Conservation (phyloP, 805 yeast species). For the Saturnispora bothae region DNA sequence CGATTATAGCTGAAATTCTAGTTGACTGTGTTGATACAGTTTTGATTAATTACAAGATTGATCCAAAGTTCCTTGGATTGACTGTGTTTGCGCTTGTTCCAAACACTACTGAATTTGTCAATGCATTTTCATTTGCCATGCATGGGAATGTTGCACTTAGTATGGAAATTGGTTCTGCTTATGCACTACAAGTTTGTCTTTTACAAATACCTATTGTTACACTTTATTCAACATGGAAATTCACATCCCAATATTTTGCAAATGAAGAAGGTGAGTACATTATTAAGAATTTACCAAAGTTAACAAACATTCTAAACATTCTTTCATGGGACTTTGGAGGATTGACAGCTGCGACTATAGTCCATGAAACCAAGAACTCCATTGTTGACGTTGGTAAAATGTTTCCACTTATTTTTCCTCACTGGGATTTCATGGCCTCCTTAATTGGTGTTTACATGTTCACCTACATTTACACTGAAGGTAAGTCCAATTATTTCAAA, state of each 20-base stretch:
- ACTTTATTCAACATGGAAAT: constrained; percentile 51
- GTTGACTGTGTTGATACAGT: constrained; percentile 91
- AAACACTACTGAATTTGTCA: constrained; percentile 90
- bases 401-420: constrained; percentile 82
- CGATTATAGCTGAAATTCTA: constrained; percentile 86
- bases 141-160: constrained; percentile 93
- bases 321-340: background rate
- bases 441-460: constrained; percentile 79
- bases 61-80: constrained; percentile 85
- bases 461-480: constrained; percentile 92
- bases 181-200: constrained; percentile 89
- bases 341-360: background rate
- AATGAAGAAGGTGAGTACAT: background rate
- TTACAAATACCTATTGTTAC: constrained; percentile 90
- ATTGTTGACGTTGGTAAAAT: constrained; percentile 25
- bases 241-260: constrained; percentile 6
- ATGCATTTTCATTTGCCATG: constrained; percentile 93
- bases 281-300: constrained; percentile 8
- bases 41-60: constrained; percentile 62
- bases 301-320: constrained; percentile 8
- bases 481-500: constrained; percentile 91
- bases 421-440: constrained; percentile 88
- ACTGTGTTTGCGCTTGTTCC: constrained; percentile 95
- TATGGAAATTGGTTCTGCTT: constrained; percentile 97
- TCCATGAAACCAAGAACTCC: background rate